Evolutionary conservation across 345 rosid genomes (phyloP).

Genomic region (Pistacia integerrima): DNA sequence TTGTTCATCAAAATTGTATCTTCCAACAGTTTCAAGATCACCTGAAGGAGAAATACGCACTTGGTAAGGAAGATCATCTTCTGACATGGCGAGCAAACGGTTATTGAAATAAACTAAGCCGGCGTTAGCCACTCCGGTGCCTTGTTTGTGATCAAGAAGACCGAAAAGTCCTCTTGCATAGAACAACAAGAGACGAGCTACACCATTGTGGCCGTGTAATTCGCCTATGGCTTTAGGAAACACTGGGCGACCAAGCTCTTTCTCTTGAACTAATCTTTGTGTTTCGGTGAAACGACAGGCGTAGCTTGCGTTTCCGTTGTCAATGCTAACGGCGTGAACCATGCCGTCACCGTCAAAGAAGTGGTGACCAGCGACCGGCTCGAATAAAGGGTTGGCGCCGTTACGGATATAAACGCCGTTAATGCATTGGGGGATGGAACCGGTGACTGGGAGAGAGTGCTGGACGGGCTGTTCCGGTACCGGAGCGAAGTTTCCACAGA

Average conservation of each 20-base stretch:
- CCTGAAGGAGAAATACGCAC: slow-evolving; percentile 58
- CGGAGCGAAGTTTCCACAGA: slow-evolving; percentile 89
- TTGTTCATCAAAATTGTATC: slow-evolving; percentile 68
- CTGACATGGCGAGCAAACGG: slow-evolving; percentile 86
- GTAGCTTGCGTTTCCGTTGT: slow-evolving; percentile 64
- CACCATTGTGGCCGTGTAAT: slow-evolving; percentile 80
- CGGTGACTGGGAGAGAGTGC: slow-evolving; percentile 52
- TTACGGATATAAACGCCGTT: slow-evolving; percentile 86
- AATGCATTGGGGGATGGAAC: slow-evolving; percentile 75
- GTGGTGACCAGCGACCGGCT: slow-evolving; percentile 91
- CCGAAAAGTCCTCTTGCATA: slow-evolving; percentile 74
- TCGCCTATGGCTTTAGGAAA: slow-evolving; percentile 94
- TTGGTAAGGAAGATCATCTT: slow-evolving; percentile 90
- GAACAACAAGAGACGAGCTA: slow-evolving; percentile 70
- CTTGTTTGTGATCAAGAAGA: slow-evolving; percentile 60
- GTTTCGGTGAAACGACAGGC: slow-evolving; percentile 91
- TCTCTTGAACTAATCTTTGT: slow-evolving; percentile 56
- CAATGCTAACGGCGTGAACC: slow-evolving; percentile 78
- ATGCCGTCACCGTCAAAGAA: slow-evolving; percentile 96
- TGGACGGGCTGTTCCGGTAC: slow-evolving; percentile 71
- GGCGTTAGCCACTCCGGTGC: slow-evolving; percentile 91
- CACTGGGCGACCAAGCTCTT: slow-evolving; percentile 54
- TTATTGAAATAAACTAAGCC: slow-evolving; percentile 76
- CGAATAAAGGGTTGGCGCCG: slow-evolving; percentile 91
- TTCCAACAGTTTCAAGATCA: slow-evolving; percentile 73